Conservation (phyloP, 345 rosid genomes). For the Firmiana major region DNA sequence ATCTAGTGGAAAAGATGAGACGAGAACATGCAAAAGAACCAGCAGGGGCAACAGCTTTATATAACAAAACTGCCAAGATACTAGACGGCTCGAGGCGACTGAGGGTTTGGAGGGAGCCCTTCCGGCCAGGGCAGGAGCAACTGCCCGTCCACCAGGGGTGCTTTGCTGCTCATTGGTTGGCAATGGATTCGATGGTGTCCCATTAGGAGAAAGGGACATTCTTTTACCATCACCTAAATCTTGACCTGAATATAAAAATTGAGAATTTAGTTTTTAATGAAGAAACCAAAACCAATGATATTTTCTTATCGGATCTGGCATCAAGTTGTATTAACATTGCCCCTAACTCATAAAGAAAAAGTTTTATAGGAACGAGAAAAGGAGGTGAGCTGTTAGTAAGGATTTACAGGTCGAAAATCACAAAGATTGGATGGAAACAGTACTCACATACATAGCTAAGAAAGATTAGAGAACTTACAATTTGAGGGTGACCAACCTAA, state of each 20-base stretch:
- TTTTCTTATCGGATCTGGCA: background rate
- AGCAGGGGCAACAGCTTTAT: slow-evolving; percentile 31
- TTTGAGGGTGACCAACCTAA: slow-evolving; percentile 79
- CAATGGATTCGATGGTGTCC: slow-evolving; percentile 44
- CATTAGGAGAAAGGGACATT: slow-evolving; percentile 41
- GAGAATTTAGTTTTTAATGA: background rate
- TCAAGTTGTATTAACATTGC: background rate
- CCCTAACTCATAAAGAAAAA: background rate
- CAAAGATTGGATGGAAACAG: background rate
- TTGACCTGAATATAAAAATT: slow-evolving; percentile 45
- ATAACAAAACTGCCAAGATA: slow-evolving; percentile 16
- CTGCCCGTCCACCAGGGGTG: slow-evolving; percentile 46
- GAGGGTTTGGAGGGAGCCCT: slow-evolving; percentile 65
- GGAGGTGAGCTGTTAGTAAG: background rate
- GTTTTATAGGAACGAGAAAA: background rate
- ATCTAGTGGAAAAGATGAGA: slow-evolving; percentile 26
- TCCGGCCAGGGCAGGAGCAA: slow-evolving; percentile 84
- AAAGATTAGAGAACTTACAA: slow-evolving; percentile 45
- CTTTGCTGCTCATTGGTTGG: slow-evolving; percentile 76
- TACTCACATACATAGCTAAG: background rate
- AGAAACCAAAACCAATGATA: background rate
- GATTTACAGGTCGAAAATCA: background rate
- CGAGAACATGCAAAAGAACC: slow-evolving; percentile 24
- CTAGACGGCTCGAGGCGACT: slow-evolving; percentile 24
- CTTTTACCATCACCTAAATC: slow-evolving; percentile 37